Conservation (phyloP, 1,284 basidiomycete species). For the Xerocomus minutiporus region DNA sequence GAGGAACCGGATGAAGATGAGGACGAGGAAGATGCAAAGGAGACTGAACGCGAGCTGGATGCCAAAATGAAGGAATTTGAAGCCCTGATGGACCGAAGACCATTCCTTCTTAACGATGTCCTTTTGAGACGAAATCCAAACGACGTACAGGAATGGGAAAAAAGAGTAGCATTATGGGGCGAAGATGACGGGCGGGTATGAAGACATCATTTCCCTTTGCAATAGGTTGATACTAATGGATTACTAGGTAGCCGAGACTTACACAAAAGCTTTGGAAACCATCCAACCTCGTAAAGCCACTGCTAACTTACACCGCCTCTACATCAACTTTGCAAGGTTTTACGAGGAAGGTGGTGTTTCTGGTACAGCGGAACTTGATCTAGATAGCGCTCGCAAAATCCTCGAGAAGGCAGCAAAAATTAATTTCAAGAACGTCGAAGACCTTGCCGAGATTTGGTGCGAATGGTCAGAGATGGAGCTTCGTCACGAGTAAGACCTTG, state of each 20-base stretch:
- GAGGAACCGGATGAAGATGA: slow-evolving; percentile 67
- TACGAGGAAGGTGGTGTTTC: slow-evolving; percentile 92
- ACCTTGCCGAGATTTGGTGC: slow-evolving; percentile 98
- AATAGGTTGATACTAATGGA: slow-evolving; percentile 4
- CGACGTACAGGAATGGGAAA: slow-evolving; percentile 99
- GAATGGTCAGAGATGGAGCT: slow-evolving; percentile 99
- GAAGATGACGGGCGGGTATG: slow-evolving; percentile 86
- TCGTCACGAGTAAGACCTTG: slow-evolving; percentile 75
- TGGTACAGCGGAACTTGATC: slow-evolving; percentile 73
- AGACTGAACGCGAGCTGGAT: slow-evolving; percentile 87
- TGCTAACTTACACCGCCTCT: slow-evolving; percentile 86
- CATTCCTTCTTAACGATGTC: slow-evolving; percentile 96
- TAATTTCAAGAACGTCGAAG: slow-evolving; percentile 93
- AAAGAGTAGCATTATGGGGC: slow-evolving; percentile 90
- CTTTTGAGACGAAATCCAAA: slow-evolving; percentile 91
- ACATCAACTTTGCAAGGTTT: slow-evolving; percentile 94
- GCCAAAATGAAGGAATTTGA: slow-evolving; percentile 91
- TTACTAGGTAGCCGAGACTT: slow-evolving; percentile 85
- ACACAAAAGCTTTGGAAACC: slow-evolving; percentile 84
- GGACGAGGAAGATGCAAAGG: slow-evolving; percentile 70
- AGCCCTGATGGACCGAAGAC: slow-evolving; percentile 89
- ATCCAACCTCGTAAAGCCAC: slow-evolving; percentile 89
- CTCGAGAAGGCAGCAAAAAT: slow-evolving; percentile 90
- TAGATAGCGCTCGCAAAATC: slow-evolving; percentile 86
- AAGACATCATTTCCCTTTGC: not conserved